Evolutionary conservation across 2,329 filamentous ascomycete genomes (phyloP).

Genomic region (Paecilomyces sp.): DNA sequence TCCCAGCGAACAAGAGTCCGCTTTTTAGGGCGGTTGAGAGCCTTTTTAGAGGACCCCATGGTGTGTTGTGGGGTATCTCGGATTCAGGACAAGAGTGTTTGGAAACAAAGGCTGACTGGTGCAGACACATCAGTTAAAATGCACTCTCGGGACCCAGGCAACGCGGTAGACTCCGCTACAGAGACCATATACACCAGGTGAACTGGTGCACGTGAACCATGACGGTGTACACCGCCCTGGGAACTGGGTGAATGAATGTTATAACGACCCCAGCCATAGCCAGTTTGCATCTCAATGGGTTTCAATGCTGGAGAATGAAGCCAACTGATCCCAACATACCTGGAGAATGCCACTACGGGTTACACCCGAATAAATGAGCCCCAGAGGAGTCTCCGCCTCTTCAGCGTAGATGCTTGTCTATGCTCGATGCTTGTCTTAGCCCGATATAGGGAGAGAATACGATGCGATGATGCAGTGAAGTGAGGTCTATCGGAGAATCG

Average conservation of each 20-base stretch:
- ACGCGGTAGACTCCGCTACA: neutral
- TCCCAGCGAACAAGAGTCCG: slow-evolving; percentile 37
- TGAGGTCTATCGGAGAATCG: neutral
- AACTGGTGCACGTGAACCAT: neutral
- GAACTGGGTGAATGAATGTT: neutral
- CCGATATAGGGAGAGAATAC: neutral
- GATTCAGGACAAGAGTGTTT: neutral
- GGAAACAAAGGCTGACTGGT: neutral
- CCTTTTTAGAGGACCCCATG: slow-evolving; percentile 6
- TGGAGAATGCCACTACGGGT: neutral
- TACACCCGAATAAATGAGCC: neutral
- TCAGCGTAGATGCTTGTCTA: neutral
- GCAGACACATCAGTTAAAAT: neutral
- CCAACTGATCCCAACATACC: neutral
- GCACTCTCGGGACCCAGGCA: neutral
- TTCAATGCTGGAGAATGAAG: neutral
- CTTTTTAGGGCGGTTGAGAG: slow-evolving; percentile 20
- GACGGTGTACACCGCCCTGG: neutral
- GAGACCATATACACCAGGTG: neutral
- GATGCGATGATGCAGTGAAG: neutral
- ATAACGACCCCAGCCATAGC: neutral
- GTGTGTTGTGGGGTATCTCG: neutral
- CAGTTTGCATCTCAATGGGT: neutral
- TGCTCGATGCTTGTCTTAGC: neutral
- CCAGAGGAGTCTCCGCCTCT: neutral